Percentiles rank a stretch among this genome's conserved stretches.
These are phyloP conservation scores for Eucalyptus sideroxylon DNA, from an alignment of 345 rosid genomes.

Conservation along the genomic window DNA sequence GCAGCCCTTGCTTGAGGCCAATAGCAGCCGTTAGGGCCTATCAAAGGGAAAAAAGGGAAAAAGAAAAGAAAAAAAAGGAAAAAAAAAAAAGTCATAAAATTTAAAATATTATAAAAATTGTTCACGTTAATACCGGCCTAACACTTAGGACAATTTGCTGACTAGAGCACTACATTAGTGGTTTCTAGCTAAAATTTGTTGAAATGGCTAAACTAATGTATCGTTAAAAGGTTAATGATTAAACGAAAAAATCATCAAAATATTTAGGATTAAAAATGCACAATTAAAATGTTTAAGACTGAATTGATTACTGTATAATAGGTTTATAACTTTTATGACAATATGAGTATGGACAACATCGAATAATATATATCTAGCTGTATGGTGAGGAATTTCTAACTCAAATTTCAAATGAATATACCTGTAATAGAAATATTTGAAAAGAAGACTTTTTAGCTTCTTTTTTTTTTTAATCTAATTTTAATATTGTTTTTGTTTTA, in stretches of 20 bases:
- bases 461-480: no score
- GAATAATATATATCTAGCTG: background rate
- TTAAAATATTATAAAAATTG: no score
- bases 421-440: no score
- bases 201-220: background rate
- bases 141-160: background rate
- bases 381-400: background rate
- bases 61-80: no score
- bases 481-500: background rate
- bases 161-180: background rate
- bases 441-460: background rate
- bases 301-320: no score
- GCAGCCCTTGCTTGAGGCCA: background rate
- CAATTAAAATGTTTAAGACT: no score
- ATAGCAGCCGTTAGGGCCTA: accelerated
- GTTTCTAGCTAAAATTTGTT: background rate
- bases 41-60: no score
- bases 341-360: background rate
- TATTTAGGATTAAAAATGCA: no score
- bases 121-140: no score
- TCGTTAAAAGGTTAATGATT: background rate
- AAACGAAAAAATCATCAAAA: no score
- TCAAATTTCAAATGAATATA: background rate
- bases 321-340: background rate
- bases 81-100: background rate